Evolutionary conservation across 2,329 filamentous ascomycete genomes (phyloP).

Genomic region (Colletotrichum aenigma): DNA sequence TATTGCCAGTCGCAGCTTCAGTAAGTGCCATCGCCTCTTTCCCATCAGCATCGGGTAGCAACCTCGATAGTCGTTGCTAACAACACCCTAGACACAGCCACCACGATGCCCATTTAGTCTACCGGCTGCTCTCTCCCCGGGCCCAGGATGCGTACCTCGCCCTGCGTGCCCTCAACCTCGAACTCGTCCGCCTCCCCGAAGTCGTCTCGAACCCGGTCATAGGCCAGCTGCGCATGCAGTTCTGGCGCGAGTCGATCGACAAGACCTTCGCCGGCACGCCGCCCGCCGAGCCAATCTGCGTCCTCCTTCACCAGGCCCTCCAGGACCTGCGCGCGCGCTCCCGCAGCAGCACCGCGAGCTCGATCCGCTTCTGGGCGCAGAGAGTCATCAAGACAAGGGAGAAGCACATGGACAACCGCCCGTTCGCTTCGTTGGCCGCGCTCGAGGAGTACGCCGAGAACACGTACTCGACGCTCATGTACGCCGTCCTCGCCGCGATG

Average conservation of each 20-base stretch:
- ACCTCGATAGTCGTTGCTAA: background rate
- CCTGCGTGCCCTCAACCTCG: conserved; percentile 90
- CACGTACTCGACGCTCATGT: conserved; percentile 92
- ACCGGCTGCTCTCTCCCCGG: conserved; percentile 79
- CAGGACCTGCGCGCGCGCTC: conserved; percentile 57
- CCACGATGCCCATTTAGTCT: conserved; percentile 84
- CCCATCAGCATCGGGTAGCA: background rate
- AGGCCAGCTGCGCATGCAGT: conserved; percentile 88
- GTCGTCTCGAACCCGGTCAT: conserved; percentile 87
- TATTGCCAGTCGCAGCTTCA: conserved; percentile 60
- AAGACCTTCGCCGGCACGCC: conserved; percentile 78
- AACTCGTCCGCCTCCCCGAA: conserved; percentile 88
- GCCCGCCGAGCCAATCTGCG: conserved; percentile 88
- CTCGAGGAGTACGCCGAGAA: conserved; percentile 92
- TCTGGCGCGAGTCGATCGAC: conserved; percentile 87
- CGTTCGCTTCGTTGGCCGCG: conserved; percentile 73
- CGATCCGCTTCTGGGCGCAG: conserved; percentile 74
- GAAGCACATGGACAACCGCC: conserved; percentile 81
- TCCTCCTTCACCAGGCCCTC: conserved; percentile 78
- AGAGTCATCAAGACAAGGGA: conserved; percentile 83
- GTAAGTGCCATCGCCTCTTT: conserved; percentile 33
- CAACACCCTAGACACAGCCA: conserved; percentile 74
- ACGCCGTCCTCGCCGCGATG: conserved; percentile 81
- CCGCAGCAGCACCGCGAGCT: conserved; percentile 41
- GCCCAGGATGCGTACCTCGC: conserved; percentile 86